Evolutionary conservation across 352 stramenopile species (phyloP).

Genomic region (Globisporangium polare): DNA sequence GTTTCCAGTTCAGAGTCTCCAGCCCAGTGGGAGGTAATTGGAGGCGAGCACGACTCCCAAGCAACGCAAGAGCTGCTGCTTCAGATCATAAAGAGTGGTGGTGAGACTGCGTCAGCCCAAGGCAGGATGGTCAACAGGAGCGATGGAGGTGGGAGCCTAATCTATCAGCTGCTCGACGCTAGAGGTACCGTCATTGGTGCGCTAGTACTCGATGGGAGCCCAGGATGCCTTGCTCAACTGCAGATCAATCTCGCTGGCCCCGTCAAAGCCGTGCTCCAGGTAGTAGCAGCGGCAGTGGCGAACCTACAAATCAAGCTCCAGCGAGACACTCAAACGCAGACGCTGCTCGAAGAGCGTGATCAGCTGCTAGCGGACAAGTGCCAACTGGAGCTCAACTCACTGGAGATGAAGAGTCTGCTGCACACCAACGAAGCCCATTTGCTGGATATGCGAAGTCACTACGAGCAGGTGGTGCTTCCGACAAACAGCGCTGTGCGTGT

Average conservation of each 20-base stretch:
- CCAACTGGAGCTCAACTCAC: slow-evolving; percentile 12
- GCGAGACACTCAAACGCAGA: not conserved
- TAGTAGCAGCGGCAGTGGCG: not conserved
- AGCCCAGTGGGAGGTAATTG: slow-evolving; percentile 3
- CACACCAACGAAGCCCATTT: slow-evolving; percentile 10
- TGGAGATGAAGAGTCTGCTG: slow-evolving; percentile 16
- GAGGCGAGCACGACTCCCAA: not conserved
- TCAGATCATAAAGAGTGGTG: not conserved
- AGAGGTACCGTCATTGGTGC: not conserved
- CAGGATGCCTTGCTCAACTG: not conserved
- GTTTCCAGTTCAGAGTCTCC: not conserved
- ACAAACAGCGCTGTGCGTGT: not conserved
- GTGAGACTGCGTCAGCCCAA: not conserved
- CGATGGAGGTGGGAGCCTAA: not conserved
- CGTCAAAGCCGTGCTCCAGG: not conserved
- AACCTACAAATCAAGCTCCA: not conserved
- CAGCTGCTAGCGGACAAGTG: slow-evolving; percentile 10
- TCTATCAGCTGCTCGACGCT: slow-evolving; percentile 1
- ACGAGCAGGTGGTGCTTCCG: not conserved
- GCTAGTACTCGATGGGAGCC: not conserved
- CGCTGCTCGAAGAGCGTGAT: not conserved
- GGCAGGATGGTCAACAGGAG: not conserved
- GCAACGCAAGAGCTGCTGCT: slow-evolving; percentile 1
- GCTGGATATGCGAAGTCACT: not conserved
- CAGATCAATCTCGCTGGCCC: not conserved